A percentile compares a stretch with the other conserved stretches of the same genome.
Evolutionary conservation across 2,329 filamentous ascomycete species (phyloP).

Genomic region (Sarocladium oryzae): DNA sequence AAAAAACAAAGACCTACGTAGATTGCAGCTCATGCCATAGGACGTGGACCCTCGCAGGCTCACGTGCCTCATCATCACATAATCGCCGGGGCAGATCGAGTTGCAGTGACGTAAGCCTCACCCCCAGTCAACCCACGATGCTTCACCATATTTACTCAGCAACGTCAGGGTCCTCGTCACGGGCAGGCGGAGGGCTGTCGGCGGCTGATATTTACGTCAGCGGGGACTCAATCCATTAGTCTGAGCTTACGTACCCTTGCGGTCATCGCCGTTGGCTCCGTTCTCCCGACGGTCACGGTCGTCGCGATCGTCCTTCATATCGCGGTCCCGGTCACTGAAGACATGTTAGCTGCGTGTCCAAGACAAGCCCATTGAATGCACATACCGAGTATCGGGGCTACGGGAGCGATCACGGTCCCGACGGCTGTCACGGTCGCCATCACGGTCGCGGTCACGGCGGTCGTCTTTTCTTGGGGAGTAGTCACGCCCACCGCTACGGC

Average conservation of each 20-base stretch:
- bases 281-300: slow-evolving; percentile 71
- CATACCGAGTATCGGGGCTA: slow-evolving; percentile 58
- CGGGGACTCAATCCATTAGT: slow-evolving; percentile 18
- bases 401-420: slow-evolving; percentile 71
- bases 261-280: slow-evolving; percentile 77
- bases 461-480: slow-evolving; percentile 88
- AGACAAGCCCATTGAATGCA: slow-evolving; percentile 10
- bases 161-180: slow-evolving; percentile 85
- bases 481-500: slow-evolving; percentile 69
- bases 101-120: not conserved
- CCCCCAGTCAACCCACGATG: not conserved
- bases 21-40: not conserved
- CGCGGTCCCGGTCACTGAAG: slow-evolving; percentile 46
- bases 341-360: slow-evolving; percentile 22
- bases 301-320: slow-evolving; percentile 60
- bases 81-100: not conserved
- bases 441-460: slow-evolving; percentile 69
- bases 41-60: not conserved
- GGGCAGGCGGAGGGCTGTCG: slow-evolving; percentile 74
- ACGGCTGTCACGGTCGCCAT: slow-evolving; percentile 69
- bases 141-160: slow-evolving; percentile 61
- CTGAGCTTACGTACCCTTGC: slow-evolving; percentile 61
- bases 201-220: slow-evolving; percentile 38
- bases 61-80: not conserved
- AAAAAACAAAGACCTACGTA: slow-evolving; percentile 3